Percentiles rank a stretch among this genome's conserved stretches.
These are phyloP conservation scores for Cordyceps javanica DNA, from an alignment of 2,329 filamentous ascomycete species.

Conservation along the genomic window DNA sequence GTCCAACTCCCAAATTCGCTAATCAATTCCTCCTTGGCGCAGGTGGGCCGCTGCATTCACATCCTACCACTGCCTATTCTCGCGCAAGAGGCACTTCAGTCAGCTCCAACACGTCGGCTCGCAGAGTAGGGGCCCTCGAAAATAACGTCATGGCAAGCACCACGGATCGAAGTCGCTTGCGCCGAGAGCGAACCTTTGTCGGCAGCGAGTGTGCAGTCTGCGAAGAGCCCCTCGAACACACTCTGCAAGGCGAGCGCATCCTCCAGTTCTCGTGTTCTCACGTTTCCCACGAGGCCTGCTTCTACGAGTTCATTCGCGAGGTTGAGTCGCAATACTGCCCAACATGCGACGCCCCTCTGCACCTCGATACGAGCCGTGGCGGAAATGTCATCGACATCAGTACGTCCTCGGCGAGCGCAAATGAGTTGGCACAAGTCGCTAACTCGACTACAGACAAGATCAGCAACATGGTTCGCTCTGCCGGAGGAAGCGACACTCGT, in stretches of 20 bases:
- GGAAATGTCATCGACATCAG: conserved; percentile 91
- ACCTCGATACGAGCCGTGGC: conserved; percentile 85
- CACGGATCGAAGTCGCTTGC: conserved; percentile 67
- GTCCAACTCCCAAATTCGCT: neutral
- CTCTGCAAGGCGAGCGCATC: conserved; percentile 85
- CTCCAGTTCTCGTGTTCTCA: conserved; percentile 96
- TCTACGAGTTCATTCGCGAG: conserved; percentile 96
- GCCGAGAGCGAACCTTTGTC: conserved; percentile 90
- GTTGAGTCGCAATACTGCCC: conserved; percentile 92
- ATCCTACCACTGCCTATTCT: conserved; percentile 23
- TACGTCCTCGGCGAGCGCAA: conserved; percentile 32
- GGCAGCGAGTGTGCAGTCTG: conserved; percentile 93
- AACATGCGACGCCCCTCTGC: conserved; percentile 84
- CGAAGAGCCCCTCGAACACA: conserved; percentile 94
- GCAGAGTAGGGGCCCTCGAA: conserved; percentile 31
- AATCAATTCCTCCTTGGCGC: neutral
- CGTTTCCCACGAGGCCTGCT: conserved; percentile 95
- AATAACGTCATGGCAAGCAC: conserved; percentile 40
- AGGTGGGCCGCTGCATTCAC: conserved; percentile 8
- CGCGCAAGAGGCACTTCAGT: conserved; percentile 19
- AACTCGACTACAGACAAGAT: conserved; percentile 68
- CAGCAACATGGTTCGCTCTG: conserved; percentile 83
- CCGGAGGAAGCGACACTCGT: conserved; percentile 57
- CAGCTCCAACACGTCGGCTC: conserved; percentile 28
- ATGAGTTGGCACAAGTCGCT: conserved; percentile 21